Conservation (phyloP, 164 flowering plant genomes). For the Kalanchoe fedtschenkoi region DNA sequence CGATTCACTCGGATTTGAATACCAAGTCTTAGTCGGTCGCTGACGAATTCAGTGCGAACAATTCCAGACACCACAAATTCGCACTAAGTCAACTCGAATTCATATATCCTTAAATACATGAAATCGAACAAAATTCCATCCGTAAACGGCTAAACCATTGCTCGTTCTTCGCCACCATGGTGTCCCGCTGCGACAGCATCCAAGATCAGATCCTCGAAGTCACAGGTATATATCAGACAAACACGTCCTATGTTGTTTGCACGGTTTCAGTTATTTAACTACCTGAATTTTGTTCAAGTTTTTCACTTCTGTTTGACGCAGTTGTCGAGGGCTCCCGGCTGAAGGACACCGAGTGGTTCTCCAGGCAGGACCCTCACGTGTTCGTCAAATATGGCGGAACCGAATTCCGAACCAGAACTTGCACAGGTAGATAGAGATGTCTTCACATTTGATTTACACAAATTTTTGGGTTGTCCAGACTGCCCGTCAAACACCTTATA, state of each 20-base stretch:
- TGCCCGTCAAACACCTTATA: too few relatives aligned
- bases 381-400: background rate
- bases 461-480: too few relatives aligned
- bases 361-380: background rate
- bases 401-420: background rate
- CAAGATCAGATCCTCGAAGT: background rate
- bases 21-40: too few relatives aligned
- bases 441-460: too few relatives aligned
- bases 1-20: background rate
- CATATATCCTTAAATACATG: too few relatives aligned
- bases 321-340: background rate
- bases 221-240: too few relatives aligned
- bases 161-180: background rate
- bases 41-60: too few relatives aligned
- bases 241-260: too few relatives aligned
- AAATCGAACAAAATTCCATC: too few relatives aligned
- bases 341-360: background rate
- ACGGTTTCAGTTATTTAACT: too few relatives aligned
- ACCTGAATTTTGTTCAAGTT: background rate
- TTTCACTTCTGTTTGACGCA: background rate
- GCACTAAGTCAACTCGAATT: background rate
- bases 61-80: background rate
- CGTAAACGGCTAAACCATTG: background rate
- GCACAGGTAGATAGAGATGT: too few relatives aligned
- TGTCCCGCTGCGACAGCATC: background rate